Conservation (phyloP, 2,329 filamentous ascomycete genomes). For the Aotearoamyces nothofagi region DNA sequence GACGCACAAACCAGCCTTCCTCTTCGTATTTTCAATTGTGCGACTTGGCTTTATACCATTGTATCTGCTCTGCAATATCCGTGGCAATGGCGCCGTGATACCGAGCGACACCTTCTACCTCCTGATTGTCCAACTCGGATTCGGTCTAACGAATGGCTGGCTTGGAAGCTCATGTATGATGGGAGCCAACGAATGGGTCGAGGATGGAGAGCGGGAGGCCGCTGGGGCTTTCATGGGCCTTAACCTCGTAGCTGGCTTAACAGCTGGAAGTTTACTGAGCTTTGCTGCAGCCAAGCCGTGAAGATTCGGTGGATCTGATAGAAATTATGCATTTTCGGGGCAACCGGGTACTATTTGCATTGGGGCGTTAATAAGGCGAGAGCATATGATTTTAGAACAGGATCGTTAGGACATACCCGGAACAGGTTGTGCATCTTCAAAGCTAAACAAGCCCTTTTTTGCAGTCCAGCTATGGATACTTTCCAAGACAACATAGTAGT, state of each 20-base stretch:
- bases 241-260: slow-evolving; percentile 71
- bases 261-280: slow-evolving; percentile 76
- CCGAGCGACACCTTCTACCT: slow-evolving; percentile 81
- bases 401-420: too few relatives aligned
- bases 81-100: slow-evolving; percentile 58
- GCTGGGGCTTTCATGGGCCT: slow-evolving; percentile 90
- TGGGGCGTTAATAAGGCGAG: too few relatives aligned
- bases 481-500: too few relatives aligned
- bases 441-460: too few relatives aligned
- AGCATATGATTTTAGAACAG: too few relatives aligned
- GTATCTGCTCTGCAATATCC: slow-evolving; percentile 81
- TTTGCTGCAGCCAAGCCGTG: slow-evolving; percentile 43
- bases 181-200: slow-evolving; percentile 68
- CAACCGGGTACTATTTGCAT: too few relatives aligned
- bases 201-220: slow-evolving; percentile 69
- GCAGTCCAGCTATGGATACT: too few relatives aligned
- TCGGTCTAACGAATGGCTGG: slow-evolving; percentile 78
- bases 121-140: slow-evolving; percentile 65
- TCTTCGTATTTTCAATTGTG: slow-evolving; percentile 53
- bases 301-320: too few relatives aligned
- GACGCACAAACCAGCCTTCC: slow-evolving; percentile 42
- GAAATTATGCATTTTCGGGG: background rate
- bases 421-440: too few relatives aligned
- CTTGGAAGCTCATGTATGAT: slow-evolving; percentile 85
- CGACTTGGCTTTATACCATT: slow-evolving; percentile 64